These are phyloP conservation scores for Epichloe brachyelytri DNA, from an alignment of 2,329 filamentous ascomycete species.

Conservation along the genomic window DNA sequence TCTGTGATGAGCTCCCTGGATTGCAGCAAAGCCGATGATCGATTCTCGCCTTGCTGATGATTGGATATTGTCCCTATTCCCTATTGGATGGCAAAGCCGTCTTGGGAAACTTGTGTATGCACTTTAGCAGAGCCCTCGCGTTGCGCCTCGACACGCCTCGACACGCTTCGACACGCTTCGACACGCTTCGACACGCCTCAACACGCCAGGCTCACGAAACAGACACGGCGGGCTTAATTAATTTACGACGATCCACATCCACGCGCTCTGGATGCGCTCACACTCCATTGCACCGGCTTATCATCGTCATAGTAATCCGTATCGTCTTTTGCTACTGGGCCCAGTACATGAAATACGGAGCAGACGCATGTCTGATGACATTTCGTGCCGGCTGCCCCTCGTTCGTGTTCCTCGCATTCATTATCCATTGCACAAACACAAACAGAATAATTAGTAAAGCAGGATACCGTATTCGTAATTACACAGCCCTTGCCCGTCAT, in stretches of 20 bases:
- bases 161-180: constrained; percentile 5
- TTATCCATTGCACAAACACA: not conserved
- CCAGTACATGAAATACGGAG: constrained; percentile 1
- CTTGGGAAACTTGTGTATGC: not conserved
- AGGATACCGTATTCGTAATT: no score
- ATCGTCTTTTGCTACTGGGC: not conserved
- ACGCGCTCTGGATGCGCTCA: constrained; percentile 3
- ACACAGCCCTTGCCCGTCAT: no score
- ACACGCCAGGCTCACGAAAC: constrained; percentile 30
- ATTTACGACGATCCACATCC: constrained; percentile 13
- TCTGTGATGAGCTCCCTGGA: no score
- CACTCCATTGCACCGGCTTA: not conserved
- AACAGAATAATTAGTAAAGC: not conserved
- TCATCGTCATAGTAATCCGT: not conserved
- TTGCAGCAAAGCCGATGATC: no score
- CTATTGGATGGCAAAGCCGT: not conserved
- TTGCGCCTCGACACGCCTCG: constrained; percentile 14
- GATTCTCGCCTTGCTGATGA: not conserved
- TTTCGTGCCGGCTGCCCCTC: not conserved
- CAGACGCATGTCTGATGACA: constrained; percentile 1
- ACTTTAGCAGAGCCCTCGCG: not conserved
- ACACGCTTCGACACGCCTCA: constrained; percentile 17
- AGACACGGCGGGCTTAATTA: constrained; percentile 29
- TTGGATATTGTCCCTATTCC: no score
- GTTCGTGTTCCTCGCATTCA: not conserved